Evolutionary conservation across 1,284 basidiomycete genomes (phyloP).

Genomic region (Wallemia hederae): DNA sequence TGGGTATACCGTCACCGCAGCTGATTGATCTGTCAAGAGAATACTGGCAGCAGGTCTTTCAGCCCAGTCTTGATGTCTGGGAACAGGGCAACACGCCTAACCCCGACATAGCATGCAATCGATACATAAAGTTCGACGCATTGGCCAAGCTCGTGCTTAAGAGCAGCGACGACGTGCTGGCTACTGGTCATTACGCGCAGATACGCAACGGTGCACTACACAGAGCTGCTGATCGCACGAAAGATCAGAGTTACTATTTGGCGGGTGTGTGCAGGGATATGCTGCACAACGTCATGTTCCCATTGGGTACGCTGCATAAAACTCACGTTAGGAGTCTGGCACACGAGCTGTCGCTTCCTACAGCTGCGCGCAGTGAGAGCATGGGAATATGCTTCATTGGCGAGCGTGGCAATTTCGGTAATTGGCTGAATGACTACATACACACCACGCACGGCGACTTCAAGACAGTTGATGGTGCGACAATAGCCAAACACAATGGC

Average conservation of each 20-base stretch:
- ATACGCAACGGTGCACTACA: constrained; percentile 26
- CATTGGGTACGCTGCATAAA: constrained; percentile 38
- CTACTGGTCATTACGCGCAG: constrained; percentile 60
- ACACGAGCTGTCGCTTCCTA: constrained; percentile 31
- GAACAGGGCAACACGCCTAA: constrained; percentile 55
- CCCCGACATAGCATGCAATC: constrained; percentile 83
- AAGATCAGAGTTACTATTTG: constrained; percentile 88
- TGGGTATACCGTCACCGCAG: constrained; percentile 35
- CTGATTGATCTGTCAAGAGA: constrained; percentile 58
- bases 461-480: constrained; percentile 27
- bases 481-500: constrained; percentile 37
- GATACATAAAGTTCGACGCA: constrained; percentile 81
- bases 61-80: constrained; percentile 49
- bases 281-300: constrained; percentile 30
- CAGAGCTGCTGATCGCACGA: constrained; percentile 32
- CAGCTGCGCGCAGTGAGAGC: constrained; percentile 51
- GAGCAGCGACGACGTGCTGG: constrained; percentile 12
- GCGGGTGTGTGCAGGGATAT: constrained; percentile 38
- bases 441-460: constrained; percentile 35
- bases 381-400: constrained; percentile 97
- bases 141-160: constrained; percentile 33
- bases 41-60: constrained; percentile 70
- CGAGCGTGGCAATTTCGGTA: constrained; percentile 37
- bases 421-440: constrained; percentile 63
- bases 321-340: constrained; percentile 51